Evolutionary conservation across 2,329 filamentous ascomycete genomes (phyloP).

Genomic region (Neocatenulostroma microsporum): DNA sequence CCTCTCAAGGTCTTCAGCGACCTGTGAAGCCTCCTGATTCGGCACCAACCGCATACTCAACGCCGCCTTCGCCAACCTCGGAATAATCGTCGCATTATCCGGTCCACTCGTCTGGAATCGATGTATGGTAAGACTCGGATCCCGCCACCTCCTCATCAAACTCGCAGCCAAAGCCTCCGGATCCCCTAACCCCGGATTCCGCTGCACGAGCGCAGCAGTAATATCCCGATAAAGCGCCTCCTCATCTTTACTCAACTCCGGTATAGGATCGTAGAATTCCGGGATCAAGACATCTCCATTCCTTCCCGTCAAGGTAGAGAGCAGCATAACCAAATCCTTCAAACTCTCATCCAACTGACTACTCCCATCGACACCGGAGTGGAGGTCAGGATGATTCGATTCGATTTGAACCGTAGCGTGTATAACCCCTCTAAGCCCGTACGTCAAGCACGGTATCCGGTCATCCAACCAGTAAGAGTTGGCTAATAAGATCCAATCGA

Average conservation of each 20-base stretch:
- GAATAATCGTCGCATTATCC: slow-evolving; percentile 78
- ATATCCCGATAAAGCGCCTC: slow-evolving; percentile 78
- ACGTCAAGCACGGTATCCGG: slow-evolving; percentile 88
- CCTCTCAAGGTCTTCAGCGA: slow-evolving; percentile 58
- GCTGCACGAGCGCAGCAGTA: slow-evolving; percentile 63
- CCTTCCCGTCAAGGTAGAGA: slow-evolving; percentile 72
- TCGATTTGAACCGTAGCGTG: slow-evolving; percentile 87
- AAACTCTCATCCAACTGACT: slow-evolving; percentile 82
- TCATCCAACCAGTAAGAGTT: slow-evolving; percentile 99
- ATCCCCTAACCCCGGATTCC: slow-evolving; percentile 57
- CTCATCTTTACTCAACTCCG: slow-evolving; percentile 66
- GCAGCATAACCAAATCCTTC: slow-evolving; percentile 77
- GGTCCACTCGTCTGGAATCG: slow-evolving; percentile 87
- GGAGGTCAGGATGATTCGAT: slow-evolving; percentile 77
- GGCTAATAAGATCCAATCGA: slow-evolving; percentile 90
- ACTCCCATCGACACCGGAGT: slow-evolving; percentile 95
- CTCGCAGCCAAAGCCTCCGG: slow-evolving; percentile 68
- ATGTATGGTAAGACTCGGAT: slow-evolving; percentile 90
- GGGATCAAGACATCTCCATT: slow-evolving; percentile 78
- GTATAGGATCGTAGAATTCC: slow-evolving; percentile 78
- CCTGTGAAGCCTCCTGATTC: slow-evolving; percentile 76
- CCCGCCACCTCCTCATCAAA: slow-evolving; percentile 89
- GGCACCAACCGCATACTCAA: slow-evolving; percentile 89
- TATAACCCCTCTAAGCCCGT: slow-evolving; percentile 85
- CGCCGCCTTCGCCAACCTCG: slow-evolving; percentile 76